Percentiles rank a stretch among this genome's conserved stretches.
These are phyloP conservation scores for Balakata baccata DNA, from an alignment of 345 rosid genomes.

Conservation along the genomic window DNA sequence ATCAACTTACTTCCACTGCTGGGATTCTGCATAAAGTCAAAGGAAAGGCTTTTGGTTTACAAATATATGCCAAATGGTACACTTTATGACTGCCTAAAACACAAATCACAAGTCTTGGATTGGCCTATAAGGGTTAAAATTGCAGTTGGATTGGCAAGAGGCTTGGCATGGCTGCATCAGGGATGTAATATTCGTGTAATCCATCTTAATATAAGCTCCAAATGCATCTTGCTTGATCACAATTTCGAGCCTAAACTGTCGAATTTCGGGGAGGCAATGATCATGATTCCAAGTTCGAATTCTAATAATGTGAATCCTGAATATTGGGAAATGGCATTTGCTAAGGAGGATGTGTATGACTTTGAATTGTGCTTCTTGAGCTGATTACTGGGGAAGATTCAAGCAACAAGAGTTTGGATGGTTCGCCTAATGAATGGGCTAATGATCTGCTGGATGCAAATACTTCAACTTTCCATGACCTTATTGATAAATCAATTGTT, in stretches of 20 bases:
- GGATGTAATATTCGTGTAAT: constrained; percentile 17
- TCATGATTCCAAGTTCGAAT: constrained; percentile 20
- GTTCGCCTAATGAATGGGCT: constrained; percentile 12
- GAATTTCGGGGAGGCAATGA: constrained; percentile 29
- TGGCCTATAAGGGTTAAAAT: constrained; percentile 32
- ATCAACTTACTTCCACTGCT: constrained; percentile 28
- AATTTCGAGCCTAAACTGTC: constrained; percentile 31
- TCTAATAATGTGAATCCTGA: constrained; percentile 25
- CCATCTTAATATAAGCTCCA: constrained; percentile 33
- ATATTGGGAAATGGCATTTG: constrained; percentile 23
- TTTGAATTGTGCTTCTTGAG: constrained; percentile 31
- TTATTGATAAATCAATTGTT: constrained; percentile 12
- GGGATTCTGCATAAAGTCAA: constrained; percentile 23
- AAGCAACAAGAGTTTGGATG: constrained; percentile 10
- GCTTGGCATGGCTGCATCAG: constrained; percentile 42
- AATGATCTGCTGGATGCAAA: not conserved
- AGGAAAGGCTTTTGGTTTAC: constrained; percentile 30
- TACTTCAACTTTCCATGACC: not conserved
- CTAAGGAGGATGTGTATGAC: constrained; percentile 31
- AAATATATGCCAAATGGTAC: constrained; percentile 25
- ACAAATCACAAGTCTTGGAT: constrained; percentile 10
- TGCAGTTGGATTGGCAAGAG: constrained; percentile 27
- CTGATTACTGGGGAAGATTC: constrained; percentile 28
- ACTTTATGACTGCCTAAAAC: constrained; percentile 18
- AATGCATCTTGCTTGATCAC: constrained; percentile 25